Percentiles rank a stretch among this genome's conserved stretches.
Conservation (phyloP, 805 yeast species). For the Candida anglica region DNA sequence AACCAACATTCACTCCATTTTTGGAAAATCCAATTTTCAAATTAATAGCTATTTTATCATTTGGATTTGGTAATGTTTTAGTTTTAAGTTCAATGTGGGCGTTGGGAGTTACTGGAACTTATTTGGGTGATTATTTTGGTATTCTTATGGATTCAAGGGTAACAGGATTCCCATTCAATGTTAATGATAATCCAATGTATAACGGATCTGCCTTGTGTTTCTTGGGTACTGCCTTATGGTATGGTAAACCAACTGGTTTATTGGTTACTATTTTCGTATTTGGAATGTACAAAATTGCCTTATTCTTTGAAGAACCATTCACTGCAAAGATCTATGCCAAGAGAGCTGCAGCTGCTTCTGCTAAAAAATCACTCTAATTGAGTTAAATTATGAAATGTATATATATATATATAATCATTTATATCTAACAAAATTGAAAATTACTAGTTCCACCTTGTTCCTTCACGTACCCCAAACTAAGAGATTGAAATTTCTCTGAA, state of each 20-base stretch:
- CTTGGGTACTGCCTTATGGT: constrained; percentile 84
- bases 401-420: no score
- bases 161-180: constrained; percentile 88
- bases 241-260: constrained; percentile 88
- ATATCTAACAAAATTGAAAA: constrained; percentile 25
- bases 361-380: background rate
- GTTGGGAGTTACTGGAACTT: constrained; percentile 93
- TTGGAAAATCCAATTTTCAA: constrained; percentile 34
- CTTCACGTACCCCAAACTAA: constrained; percentile 56
- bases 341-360: no score
- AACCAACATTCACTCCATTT: constrained; percentile 61
- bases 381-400: background rate
- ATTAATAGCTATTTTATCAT: constrained; percentile 50
- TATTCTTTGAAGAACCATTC: constrained; percentile 92
- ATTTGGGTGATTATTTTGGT: constrained; percentile 95
- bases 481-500: constrained; percentile 77
- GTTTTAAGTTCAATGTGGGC: constrained; percentile 87
- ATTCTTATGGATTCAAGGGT: constrained; percentile 89
- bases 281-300: constrained; percentile 78
- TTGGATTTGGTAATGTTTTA: constrained; percentile 72
- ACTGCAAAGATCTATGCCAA: constrained; percentile 86
- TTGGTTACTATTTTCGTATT: constrained; percentile 68
- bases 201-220: constrained; percentile 87
- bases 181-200: constrained; percentile 94
- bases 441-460: constrained; percentile 36